Conservation (phyloP, 1,284 basidiomycete species). For the Fomitopsis betulina region DNA sequence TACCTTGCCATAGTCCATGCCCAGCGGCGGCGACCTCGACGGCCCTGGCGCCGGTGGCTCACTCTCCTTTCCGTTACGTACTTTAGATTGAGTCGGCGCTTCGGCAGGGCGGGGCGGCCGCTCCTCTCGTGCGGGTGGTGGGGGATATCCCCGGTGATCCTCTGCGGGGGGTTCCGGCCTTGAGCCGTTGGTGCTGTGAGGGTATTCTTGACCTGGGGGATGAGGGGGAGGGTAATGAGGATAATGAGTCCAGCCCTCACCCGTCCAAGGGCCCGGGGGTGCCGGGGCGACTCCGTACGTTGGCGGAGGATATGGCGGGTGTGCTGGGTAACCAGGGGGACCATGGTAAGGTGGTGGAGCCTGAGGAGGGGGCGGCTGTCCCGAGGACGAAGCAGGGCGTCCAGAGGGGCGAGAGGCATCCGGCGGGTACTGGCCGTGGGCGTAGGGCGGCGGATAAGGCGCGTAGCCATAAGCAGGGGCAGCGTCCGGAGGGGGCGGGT, state of each 20-base stretch:
- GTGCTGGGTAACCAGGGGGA: constrained; percentile 20
- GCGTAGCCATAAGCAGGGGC: constrained; percentile 52
- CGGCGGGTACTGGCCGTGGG: constrained; percentile 33
- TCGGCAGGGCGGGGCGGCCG: constrained; percentile 17
- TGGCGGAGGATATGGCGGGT: constrained; percentile 27
- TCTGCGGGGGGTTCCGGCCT: constrained; percentile 25
- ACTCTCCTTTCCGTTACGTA: constrained; percentile 21
- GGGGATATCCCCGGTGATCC: constrained; percentile 20
- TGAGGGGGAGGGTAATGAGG: constrained; percentile 22
- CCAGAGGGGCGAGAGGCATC: constrained; percentile 31
- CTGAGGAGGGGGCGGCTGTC: constrained; percentile 26
- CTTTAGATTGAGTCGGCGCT: constrained; percentile 14
- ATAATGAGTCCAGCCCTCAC: constrained; percentile 27
- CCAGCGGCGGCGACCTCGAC: constrained; percentile 14
- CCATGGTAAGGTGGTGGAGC: constrained; percentile 28
- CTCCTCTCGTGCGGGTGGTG: constrained; percentile 24
- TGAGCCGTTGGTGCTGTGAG: constrained; percentile 30
- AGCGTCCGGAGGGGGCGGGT: constrained; percentile 39
- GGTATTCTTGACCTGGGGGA: constrained; percentile 21
- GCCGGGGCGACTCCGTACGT: constrained; percentile 29
- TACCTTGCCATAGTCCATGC: constrained; percentile 51
- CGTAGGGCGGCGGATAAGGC: constrained; percentile 37
- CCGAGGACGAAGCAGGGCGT: constrained; percentile 37
- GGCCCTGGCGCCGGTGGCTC: constrained; percentile 18
- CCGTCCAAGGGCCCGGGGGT: constrained; percentile 29